These are phyloP conservation scores for Tetracentron sinense DNA, from an alignment of 164 flowering plant species.

Conservation along the genomic window DNA sequence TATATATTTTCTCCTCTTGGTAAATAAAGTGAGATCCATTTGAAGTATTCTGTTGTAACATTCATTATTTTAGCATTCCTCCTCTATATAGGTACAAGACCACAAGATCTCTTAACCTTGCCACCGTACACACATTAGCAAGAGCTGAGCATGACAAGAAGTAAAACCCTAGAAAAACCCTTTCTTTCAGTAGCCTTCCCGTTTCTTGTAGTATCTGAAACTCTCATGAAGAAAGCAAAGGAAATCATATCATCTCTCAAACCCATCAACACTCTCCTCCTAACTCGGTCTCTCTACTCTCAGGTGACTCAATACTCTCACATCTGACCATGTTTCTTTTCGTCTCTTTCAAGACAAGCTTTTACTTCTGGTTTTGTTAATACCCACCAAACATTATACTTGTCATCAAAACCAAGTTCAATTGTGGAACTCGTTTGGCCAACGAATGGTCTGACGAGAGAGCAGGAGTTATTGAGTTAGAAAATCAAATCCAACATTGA, in stretches of 20 bases:
- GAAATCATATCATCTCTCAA: conserved; percentile 30
- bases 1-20: too few species aligned
- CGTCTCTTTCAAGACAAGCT: conserved; percentile 13
- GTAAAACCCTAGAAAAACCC: conserved; percentile 19
- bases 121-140: too few species aligned
- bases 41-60: too few species aligned
- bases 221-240: conserved; percentile 42
- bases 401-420: conserved; percentile 43
- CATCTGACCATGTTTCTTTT: conserved; percentile 10
- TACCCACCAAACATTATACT: conserved; percentile 29
- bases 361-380: conserved; percentile 9
- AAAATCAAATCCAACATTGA: conserved; percentile 20
- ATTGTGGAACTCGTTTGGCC: conserved; percentile 36
- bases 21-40: too few species aligned
- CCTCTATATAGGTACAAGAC: too few species aligned
- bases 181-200: neutral
- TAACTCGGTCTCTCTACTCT: conserved; percentile 22
- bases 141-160: neutral
- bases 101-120: too few species aligned
- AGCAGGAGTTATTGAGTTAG: conserved; percentile 39
- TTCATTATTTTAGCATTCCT: too few species aligned
- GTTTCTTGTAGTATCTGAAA: neutral
- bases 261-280: conserved; percentile 32
- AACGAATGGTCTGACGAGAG: conserved; percentile 53
- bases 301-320: conserved; percentile 44